Evolutionary conservation across 2,329 filamentous ascomycete genomes (phyloP).

Genomic region (Diaporthe amygdali): DNA sequence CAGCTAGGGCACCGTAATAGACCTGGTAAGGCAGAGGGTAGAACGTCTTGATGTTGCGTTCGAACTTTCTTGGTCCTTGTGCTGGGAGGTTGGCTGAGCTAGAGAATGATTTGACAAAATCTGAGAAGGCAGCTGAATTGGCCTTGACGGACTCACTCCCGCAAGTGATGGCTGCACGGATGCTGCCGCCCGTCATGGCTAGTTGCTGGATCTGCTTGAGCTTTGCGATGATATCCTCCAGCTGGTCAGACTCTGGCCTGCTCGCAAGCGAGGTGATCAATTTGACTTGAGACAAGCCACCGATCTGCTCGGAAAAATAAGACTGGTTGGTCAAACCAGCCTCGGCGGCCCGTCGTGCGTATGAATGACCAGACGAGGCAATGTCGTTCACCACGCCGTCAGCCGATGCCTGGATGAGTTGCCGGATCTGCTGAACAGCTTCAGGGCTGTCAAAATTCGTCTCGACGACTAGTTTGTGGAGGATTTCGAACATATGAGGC

Average conservation of each 20-base stretch:
- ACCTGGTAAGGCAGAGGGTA: constrained; percentile 97
- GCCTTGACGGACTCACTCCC: constrained; percentile 71
- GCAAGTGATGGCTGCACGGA: constrained; percentile 87
- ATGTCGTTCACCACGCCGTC: constrained; percentile 92
- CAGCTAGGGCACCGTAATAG: constrained; percentile 85
- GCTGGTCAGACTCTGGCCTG: constrained; percentile 69
- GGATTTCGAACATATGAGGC: constrained; percentile 85
- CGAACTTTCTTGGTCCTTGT: constrained; percentile 38
- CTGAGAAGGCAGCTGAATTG: constrained; percentile 74
- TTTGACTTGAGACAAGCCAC: constrained; percentile 88
- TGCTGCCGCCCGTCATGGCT: constrained; percentile 70
- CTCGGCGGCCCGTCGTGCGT: constrained; percentile 83
- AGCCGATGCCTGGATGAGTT: constrained; percentile 84
- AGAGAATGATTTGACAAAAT: constrained; percentile 72
- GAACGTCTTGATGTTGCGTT: constrained; percentile 74
- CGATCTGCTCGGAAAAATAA: constrained; percentile 81
- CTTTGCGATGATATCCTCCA: constrained; percentile 79
- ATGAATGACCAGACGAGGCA: constrained; percentile 87
- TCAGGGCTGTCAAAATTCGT: constrained; percentile 88
- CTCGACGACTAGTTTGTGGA: constrained; percentile 80
- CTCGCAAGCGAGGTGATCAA: constrained; percentile 80
- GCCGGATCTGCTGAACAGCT: constrained; percentile 80
- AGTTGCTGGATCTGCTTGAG: constrained; percentile 85
- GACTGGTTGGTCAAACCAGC: constrained; percentile 76
- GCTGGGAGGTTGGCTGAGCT: constrained; percentile 43